phyloP scores from a whole-genome alignment of 495 filamentous ascomycete species.

The Penicillium ochrochloron region DNA sequence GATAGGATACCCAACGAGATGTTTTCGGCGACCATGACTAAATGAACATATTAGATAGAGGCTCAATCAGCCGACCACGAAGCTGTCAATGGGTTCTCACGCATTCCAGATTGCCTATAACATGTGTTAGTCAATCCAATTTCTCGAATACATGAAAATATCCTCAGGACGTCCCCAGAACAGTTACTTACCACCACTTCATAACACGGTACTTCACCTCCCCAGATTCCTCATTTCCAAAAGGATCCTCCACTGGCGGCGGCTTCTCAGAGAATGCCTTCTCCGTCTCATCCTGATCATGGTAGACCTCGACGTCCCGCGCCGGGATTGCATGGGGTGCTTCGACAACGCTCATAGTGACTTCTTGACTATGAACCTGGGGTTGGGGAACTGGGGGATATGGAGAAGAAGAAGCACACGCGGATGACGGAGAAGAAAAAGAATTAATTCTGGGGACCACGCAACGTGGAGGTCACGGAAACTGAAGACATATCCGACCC shows the following conservation, averaged over 20 bases:
- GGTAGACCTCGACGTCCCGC: conserved; percentile 24
- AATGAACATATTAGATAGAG: conserved; percentile 4
- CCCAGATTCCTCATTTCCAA: conserved; percentile 41
- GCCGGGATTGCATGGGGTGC: conserved; percentile 11
- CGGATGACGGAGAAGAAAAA: conserved; percentile 20
- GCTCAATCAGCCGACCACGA: neutral
- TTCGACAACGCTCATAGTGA: conserved; percentile 25
- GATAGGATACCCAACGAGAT: conserved; percentile 65
- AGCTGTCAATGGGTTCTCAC: conserved; percentile 16
- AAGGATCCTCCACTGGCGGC: conserved; percentile 31
- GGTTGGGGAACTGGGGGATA: neutral
- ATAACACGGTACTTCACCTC: conserved; percentile 45
- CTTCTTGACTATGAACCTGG: neutral
- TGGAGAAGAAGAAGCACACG: conserved; percentile 7
- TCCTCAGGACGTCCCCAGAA: neutral
- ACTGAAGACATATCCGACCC: conserved; percentile 24
- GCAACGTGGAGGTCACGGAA: conserved; percentile 24
- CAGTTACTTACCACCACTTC: conserved; percentile 41
- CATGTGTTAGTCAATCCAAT: conserved; percentile 13
- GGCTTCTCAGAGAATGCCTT: conserved; percentile 24
- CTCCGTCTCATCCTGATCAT: conserved; percentile 23
- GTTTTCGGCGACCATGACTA: conserved; percentile 65
- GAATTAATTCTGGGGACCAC: conserved; percentile 1
- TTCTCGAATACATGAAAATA: neutral
- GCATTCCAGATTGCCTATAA: conserved; percentile 34